A percentile compares a stretch with the other conserved stretches of the same genome.
phyloP scores from a whole-genome alignment of 108 stramenopile species.

The Aurantiochytrium sp. region DNA sequence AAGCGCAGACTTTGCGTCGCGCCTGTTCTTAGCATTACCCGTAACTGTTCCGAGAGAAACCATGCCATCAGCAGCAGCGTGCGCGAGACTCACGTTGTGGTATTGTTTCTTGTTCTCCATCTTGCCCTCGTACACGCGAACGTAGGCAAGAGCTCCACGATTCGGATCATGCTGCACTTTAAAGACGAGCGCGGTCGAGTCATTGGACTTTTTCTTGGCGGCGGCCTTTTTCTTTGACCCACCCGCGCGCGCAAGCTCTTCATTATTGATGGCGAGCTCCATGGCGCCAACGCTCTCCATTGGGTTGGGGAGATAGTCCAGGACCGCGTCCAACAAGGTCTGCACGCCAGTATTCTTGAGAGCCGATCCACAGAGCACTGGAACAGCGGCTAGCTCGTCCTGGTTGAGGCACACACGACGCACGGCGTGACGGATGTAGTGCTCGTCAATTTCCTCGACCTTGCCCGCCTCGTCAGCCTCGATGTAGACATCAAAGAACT shows the following conservation, averaged over 20 bases:
- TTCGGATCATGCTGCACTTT: conserved; percentile 95
- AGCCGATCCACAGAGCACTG: conserved; percentile 88
- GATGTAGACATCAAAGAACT: conserved; percentile 66
- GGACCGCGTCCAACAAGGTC: conserved; percentile 79
- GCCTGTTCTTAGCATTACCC: neutral
- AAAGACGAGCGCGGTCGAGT: conserved; percentile 87
- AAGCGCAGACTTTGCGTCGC: neutral
- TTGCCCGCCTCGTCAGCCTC: conserved; percentile 52
- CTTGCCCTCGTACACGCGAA: conserved; percentile 89
- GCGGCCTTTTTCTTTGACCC: neutral
- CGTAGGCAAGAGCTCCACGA: conserved; percentile 83
- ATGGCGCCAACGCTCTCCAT: conserved; percentile 46
- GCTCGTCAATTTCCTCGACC: conserved; percentile 66
- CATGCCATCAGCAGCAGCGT: too few relatives aligned
- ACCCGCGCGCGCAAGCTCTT: neutral
- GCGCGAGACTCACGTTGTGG: conserved; percentile 62
- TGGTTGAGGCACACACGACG: conserved; percentile 59
- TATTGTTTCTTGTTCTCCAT: conserved; percentile 76
- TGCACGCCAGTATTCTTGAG: conserved; percentile 83
- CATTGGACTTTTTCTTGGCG: conserved; percentile 12
- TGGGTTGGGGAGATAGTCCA: conserved; percentile 83
- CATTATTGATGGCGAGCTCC: neutral
- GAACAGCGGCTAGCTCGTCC: conserved; percentile 65
- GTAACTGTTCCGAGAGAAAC: neutral
- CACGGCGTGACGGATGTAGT: conserved; percentile 64